Percentiles rank a stretch among this genome's conserved stretches.
phyloP scores from a whole-genome alignment of 768 basidiomycete genomes.

The Strobilomyces dryophilus region DNA sequence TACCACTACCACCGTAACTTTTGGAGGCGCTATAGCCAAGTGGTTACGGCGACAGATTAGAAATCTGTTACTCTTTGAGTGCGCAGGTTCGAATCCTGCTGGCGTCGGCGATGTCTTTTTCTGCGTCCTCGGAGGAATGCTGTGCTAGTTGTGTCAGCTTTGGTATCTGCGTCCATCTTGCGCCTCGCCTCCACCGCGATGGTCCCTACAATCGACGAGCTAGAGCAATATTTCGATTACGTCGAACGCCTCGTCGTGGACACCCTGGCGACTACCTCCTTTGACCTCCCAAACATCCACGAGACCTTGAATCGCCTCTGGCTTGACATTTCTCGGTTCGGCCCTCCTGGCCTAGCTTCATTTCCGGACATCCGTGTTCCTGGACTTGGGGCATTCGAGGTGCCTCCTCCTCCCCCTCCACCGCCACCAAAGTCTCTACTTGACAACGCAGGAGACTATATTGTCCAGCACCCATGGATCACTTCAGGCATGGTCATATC shows the following conservation, averaged over 20 bases:
- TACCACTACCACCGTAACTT: accelerated
- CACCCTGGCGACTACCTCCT: conserved; percentile 51
- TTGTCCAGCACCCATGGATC: conserved; percentile 57
- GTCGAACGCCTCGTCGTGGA: conserved; percentile 59
- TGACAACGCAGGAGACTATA: conserved; percentile 48
- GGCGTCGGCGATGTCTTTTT: conserved; percentile 39
- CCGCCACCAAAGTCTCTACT: conserved; percentile 46
- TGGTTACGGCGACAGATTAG: conserved; percentile 79
- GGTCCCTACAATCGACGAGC: conserved; percentile 51
- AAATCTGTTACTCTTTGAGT: conserved; percentile 69
- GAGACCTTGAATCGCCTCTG: conserved; percentile 68
- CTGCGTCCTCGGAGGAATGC: conserved; percentile 1
- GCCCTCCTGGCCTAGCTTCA: conserved; percentile 47
- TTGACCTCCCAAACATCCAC: conserved; percentile 59
- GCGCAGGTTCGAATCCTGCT: conserved; percentile 70
- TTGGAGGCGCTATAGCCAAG: conserved; percentile 67
- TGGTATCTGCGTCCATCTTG: neutral
- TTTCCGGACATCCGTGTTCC: conserved; percentile 56
- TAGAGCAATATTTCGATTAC: conserved; percentile 67
- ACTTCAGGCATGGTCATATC: conserved; percentile 51
- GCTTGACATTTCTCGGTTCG: conserved; percentile 78
- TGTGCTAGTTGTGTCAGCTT: conserved; percentile 10
- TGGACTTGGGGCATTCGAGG: conserved; percentile 65
- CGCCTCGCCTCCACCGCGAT: conserved; percentile 13
- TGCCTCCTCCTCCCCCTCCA: conserved; percentile 64